A percentile compares a stretch with the other conserved stretches of the same genome.
Evolutionary conservation across 1,284 basidiomycete species (phyloP).

Genomic region (Papiliotrema flavescens): DNA sequence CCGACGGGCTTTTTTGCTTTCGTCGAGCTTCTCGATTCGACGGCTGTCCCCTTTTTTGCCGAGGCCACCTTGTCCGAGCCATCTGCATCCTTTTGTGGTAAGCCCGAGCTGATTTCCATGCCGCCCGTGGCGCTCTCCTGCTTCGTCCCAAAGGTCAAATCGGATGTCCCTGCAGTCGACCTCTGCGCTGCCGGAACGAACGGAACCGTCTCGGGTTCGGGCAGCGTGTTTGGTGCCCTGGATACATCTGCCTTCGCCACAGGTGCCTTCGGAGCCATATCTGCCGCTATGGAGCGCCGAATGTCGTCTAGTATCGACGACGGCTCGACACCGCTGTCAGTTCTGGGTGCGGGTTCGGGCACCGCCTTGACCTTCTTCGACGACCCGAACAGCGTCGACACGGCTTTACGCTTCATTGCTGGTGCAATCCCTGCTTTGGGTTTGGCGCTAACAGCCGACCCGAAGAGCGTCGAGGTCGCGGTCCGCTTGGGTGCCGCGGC

Average conservation of each 20-base stretch:
- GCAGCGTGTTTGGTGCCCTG: conserved; percentile 3
- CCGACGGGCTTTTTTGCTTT: no score
- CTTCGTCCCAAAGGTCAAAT: no score
- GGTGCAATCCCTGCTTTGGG: not conserved
- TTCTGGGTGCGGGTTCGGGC: not conserved
- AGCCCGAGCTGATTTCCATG: no score
- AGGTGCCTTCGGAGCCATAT: not conserved
- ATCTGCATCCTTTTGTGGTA: no score
- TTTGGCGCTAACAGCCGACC: not conserved
- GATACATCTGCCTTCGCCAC: not conserved
- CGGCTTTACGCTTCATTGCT: not conserved
- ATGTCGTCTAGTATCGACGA: not conserved
- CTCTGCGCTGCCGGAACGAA: conserved; percentile 57
- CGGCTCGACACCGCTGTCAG: not conserved
- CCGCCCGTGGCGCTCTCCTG: no score
- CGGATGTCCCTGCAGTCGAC: conserved; percentile 31
- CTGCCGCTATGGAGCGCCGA: not conserved
- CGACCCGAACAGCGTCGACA: not conserved
- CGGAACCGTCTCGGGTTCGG: conserved; percentile 60
- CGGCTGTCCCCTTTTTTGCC: not conserved
- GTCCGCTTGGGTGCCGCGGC: not conserved
- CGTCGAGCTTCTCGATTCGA: no score
- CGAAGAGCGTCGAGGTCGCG: not conserved
- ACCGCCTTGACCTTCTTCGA: not conserved
- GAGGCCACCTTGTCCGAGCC: no score